Evolutionary conservation across 148 eudicot genomes (phyloP).

Genomic region (Polygonum aviculare): DNA sequence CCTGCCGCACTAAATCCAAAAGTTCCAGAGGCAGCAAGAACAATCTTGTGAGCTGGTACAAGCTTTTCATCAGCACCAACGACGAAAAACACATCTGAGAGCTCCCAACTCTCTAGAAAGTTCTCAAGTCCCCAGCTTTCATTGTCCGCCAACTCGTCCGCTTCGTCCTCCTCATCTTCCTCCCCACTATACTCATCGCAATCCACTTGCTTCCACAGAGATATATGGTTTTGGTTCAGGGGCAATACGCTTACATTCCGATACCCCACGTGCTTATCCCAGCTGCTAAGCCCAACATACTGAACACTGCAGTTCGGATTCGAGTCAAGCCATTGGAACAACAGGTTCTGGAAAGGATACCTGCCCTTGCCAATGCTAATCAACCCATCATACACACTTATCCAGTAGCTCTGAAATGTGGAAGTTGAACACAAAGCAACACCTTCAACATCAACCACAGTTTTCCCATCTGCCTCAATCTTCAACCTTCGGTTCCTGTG

Average conservation of each 20-base stretch:
- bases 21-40: conserved; percentile 72
- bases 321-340: conserved; percentile 89
- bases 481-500: conserved; percentile 73
- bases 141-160: conserved; percentile 36
- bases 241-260: conserved; percentile 84
- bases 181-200: conserved; percentile 37
- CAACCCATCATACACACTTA: conserved; percentile 83
- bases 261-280: conserved; percentile 97
- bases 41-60: conserved; percentile 79
- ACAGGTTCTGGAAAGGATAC: conserved; percentile 91
- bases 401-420: conserved; percentile 89
- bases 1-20: conserved; percentile 30
- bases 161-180: conserved; percentile 44
- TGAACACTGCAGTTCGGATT: conserved; percentile 76
- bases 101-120: conserved; percentile 90
- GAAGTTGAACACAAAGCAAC: conserved; percentile 71
- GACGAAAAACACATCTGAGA: conserved; percentile 66
- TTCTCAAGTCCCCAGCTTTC: conserved; percentile 61
- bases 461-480: conserved; percentile 76
- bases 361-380: conserved; percentile 90
- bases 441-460: conserved; percentile 80
- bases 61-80: conserved; percentile 69
- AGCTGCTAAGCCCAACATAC: conserved; percentile 91
- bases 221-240: conserved; percentile 65
- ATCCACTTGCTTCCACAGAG: conserved; percentile 81